Percentiles rank a stretch among this genome's conserved stretches.
Conservation (phyloP, 148 eudicot species). For the Beta vulgaris region DNA sequence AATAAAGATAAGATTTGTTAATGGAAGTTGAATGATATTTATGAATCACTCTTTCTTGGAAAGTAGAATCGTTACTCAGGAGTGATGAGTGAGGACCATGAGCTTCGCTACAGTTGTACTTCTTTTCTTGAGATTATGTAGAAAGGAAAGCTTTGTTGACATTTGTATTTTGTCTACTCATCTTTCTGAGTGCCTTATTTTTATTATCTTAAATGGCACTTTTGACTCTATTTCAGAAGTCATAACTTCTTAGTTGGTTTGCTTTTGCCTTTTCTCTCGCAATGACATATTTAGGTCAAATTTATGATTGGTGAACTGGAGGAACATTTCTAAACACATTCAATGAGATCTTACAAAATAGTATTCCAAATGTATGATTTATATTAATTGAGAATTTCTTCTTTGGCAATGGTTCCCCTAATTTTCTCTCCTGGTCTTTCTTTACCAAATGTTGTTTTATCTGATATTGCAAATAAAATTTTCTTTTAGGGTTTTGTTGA, state of each 20-base stretch:
- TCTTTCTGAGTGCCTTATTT: neutral
- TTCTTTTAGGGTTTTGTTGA: too few relatives aligned
- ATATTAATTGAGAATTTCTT: neutral
- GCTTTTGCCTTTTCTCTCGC: slow-evolving; percentile 72
- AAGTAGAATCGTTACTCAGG: too few relatives aligned
- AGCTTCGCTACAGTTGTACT: too few relatives aligned
- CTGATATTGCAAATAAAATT: too few relatives aligned
- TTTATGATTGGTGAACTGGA: slow-evolving; percentile 86
- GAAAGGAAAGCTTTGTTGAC: too few relatives aligned
- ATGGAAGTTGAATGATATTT: neutral
- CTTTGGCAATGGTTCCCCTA: neutral
- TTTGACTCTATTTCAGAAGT: slow-evolving; percentile 17
- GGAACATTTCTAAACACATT: slow-evolving; percentile 88
- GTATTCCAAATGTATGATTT: slow-evolving; percentile 73
- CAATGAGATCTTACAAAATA: slow-evolving; percentile 89
- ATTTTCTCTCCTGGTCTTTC: neutral
- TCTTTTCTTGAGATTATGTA: too few relatives aligned
- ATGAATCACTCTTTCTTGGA: neutral
- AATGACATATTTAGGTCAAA: slow-evolving; percentile 86
- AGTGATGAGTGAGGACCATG: too few relatives aligned
- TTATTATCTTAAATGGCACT: neutral
- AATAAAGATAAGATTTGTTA: neutral
- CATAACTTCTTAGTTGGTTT: slow-evolving; percentile 55
- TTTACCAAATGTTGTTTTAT: too few relatives aligned
- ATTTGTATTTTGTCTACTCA: neutral